These are phyloP conservation scores for Pseudogymnoascus sp. DNA, from an alignment of 2,329 filamentous ascomycete genomes.

Conservation along the genomic window DNA sequence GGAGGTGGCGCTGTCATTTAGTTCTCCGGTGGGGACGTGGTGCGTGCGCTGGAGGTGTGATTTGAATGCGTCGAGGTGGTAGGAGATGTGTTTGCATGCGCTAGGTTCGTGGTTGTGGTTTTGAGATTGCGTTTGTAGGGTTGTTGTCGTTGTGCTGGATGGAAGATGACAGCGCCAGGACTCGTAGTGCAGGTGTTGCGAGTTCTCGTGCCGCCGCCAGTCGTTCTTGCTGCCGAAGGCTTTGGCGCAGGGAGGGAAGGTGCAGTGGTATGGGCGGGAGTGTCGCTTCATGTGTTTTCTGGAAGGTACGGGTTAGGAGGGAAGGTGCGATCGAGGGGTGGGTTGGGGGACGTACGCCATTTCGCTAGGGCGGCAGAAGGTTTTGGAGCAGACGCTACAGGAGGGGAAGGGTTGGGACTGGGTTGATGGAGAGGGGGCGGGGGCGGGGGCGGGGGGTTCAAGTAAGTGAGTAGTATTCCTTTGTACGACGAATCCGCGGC, in stretches of 20 bases:
- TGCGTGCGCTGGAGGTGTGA: constrained; percentile 46
- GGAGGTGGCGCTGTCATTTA: not conserved
- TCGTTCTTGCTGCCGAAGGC: constrained; percentile 88
- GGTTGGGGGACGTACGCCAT: constrained; percentile 40
- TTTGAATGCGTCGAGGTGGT: constrained; percentile 50
- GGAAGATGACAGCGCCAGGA: constrained; percentile 57
- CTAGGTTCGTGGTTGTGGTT: constrained; percentile 36
- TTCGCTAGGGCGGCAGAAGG: constrained; percentile 45
- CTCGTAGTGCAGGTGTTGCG: constrained; percentile 65
- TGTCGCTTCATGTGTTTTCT: constrained; percentile 85
- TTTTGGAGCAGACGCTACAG: constrained; percentile 23
- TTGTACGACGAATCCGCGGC: not conserved
- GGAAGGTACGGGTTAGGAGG: constrained; percentile 10
- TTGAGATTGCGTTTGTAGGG: constrained; percentile 8
- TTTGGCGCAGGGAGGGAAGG: constrained; percentile 59
- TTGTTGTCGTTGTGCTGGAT: not conserved
- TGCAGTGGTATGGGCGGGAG: constrained; percentile 73
- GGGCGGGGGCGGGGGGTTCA: not conserved
- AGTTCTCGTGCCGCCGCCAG: constrained; percentile 85
- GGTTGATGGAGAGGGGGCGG: constrained; percentile 12
- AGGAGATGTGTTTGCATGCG: constrained; percentile 42
- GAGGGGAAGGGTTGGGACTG: constrained; percentile 17
- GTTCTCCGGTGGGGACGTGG: constrained; percentile 18
- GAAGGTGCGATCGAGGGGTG: not conserved
- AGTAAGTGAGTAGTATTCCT: not conserved